Evolutionary conservation across 1,284 basidiomycete species (phyloP).

Genomic region (Acaromyces ingoldii): DNA sequence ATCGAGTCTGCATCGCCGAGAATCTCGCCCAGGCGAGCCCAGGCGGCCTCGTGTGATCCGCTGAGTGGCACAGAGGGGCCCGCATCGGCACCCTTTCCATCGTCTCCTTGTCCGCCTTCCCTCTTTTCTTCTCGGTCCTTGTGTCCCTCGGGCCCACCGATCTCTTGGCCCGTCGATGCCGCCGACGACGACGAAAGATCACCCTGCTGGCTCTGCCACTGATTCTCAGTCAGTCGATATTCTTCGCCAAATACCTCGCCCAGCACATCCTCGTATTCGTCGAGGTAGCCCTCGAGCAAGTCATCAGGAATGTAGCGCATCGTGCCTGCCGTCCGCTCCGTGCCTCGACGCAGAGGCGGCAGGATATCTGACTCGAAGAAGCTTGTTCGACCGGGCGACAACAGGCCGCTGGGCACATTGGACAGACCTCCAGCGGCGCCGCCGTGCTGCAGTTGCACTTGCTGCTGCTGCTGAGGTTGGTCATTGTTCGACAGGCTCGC

Average conservation of each 20-base stretch:
- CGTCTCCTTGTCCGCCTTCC: constrained; percentile 4
- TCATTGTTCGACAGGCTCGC: too few relatives aligned
- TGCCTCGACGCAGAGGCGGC: constrained; percentile 52
- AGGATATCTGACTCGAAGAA: constrained; percentile 56
- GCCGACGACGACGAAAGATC: too few relatives aligned
- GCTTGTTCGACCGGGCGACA: constrained; percentile 17
- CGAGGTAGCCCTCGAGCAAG: constrained; percentile 56
- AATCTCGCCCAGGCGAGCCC: constrained; percentile 42
- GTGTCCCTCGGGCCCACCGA: too few relatives aligned
- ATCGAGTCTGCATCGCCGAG: constrained; percentile 24
- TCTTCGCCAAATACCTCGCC: constrained; percentile 54
- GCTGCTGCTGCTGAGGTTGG: too few relatives aligned
- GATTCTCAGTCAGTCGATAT: background rate
- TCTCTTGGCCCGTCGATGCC: constrained; percentile 6
- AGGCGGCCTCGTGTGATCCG: constrained; percentile 26
- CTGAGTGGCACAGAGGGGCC: too few relatives aligned
- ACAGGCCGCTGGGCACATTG: background rate
- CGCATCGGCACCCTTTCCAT: constrained; percentile 10
- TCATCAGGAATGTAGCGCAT: constrained; percentile 56
- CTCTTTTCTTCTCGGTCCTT: too few relatives aligned
- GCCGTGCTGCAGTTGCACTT: too few relatives aligned
- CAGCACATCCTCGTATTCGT: constrained; percentile 58
- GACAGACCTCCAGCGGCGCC: too few relatives aligned
- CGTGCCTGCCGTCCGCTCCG: constrained; percentile 46
- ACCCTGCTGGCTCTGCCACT: background rate